Percentiles rank a stretch among this genome's conserved stretches.
Evolutionary conservation across 495 filamentous ascomycete genomes (phyloP).

Genomic region (Xylaria palmicola): DNA sequence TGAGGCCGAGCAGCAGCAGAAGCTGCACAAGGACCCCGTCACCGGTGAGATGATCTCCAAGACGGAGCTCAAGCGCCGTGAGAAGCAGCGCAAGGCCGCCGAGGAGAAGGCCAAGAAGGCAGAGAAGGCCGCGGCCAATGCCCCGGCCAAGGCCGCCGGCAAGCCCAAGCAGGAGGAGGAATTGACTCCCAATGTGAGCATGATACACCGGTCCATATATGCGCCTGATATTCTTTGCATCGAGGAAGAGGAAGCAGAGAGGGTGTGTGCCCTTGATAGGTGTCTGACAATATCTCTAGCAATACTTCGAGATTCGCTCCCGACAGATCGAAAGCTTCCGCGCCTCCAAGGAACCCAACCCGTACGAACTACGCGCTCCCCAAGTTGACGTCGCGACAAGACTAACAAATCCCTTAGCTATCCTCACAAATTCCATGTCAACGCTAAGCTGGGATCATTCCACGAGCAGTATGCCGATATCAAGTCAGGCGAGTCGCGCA

Average conservation of each 20-base stretch:
- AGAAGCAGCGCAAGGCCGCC: slow-evolving; percentile 89
- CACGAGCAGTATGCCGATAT: slow-evolving; percentile 70
- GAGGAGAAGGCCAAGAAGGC: slow-evolving; percentile 63
- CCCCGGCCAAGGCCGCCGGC: slow-evolving; percentile 62
- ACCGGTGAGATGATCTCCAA: slow-evolving; percentile 85
- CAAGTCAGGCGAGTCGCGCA: slow-evolving; percentile 78
- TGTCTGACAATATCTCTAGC: slow-evolving; percentile 45
- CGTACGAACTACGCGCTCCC: slow-evolving; percentile 28
- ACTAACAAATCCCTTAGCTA: slow-evolving; percentile 44
- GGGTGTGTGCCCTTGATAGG: neutral
- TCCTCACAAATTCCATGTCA: slow-evolving; percentile 95
- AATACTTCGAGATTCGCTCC: slow-evolving; percentile 97
- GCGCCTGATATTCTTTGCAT: neutral
- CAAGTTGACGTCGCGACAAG: neutral
- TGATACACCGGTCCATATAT: slow-evolving; percentile 44
- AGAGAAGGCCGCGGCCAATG: slow-evolving; percentile 48
- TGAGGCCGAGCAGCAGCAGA: slow-evolving; percentile 58
- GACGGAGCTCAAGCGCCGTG: slow-evolving; percentile 90
- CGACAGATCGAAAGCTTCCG: slow-evolving; percentile 81
- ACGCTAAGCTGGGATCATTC: slow-evolving; percentile 74
- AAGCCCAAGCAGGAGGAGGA: slow-evolving; percentile 70
- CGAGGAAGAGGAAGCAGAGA: too few relatives aligned
- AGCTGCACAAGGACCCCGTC: slow-evolving; percentile 78
- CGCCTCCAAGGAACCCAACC: slow-evolving; percentile 75
- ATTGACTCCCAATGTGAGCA: slow-evolving; percentile 74